These are phyloP conservation scores for Citrus mangshanensis DNA, from an alignment of 345 rosid species.

Conservation along the genomic window DNA sequence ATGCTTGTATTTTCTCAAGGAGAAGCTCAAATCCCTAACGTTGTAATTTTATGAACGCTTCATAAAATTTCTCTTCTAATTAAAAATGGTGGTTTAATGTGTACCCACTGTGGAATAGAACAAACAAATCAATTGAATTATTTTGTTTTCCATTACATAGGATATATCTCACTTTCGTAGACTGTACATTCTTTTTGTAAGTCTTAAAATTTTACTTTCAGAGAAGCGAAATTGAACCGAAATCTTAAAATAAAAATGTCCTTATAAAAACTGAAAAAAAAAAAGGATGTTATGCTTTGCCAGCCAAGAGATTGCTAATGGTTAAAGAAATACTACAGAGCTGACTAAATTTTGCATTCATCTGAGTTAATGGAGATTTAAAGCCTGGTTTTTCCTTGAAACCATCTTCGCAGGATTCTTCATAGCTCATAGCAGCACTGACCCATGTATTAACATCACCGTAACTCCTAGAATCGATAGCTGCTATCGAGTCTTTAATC, in stretches of 20 bases:
- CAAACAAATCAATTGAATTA: neutral
- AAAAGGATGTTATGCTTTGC: neutral
- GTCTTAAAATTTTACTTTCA: no score
- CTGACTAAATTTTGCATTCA: slow-evolving; percentile 10
- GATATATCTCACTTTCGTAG: no score
- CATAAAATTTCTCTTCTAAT: neutral
- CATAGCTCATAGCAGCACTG: slow-evolving; percentile 23
- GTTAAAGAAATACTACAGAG: slow-evolving; percentile 18
- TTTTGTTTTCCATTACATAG: no score
- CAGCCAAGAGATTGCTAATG: slow-evolving; percentile 9
- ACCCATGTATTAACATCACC: slow-evolving; percentile 20
- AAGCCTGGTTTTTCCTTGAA: slow-evolving; percentile 2
- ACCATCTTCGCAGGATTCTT: slow-evolving; percentile 27
- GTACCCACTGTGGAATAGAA: neutral
- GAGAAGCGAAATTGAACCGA: no score
- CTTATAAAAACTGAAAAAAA: no score
- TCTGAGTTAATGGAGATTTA: slow-evolving; percentile 17
- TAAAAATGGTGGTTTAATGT: neutral
- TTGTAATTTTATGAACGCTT: no score
- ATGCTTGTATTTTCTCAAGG: neutral
- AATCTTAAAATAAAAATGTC: no score
- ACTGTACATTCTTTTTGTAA: no score
- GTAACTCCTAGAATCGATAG: slow-evolving; percentile 4
- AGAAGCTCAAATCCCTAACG: neutral
- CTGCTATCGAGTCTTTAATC: slow-evolving; percentile 20